Percentiles rank a stretch among this genome's conserved stretches.
phyloP scores from a whole-genome alignment of 2,329 filamentous ascomycete genomes.

The Colletotrichum filicis region DNA sequence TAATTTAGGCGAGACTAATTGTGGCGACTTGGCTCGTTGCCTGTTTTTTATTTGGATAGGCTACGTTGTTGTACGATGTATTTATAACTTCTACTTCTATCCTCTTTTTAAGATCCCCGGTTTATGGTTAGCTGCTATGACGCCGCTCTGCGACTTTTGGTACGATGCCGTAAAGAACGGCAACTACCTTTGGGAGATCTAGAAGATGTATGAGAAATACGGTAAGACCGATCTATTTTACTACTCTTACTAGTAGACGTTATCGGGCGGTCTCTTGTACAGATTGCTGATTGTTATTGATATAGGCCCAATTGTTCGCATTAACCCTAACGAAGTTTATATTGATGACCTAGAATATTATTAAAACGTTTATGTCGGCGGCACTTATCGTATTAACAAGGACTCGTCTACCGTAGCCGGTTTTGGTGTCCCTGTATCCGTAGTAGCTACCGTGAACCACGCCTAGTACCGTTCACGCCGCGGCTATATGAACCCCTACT shows the following conservation, averaged over 20 bases:
- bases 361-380: constrained; percentile 39
- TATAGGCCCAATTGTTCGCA: constrained; percentile 39
- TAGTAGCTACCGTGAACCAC: constrained; percentile 31
- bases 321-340: constrained; percentile 44
- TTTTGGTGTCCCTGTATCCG: constrained; percentile 25
- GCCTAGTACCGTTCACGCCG: constrained; percentile 35
- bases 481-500: constrained; percentile 38
- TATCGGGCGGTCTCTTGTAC: constrained; percentile 5
- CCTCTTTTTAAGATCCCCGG: constrained; percentile 43
- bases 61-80: background rate
- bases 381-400: constrained; percentile 30
- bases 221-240: constrained; percentile 31
- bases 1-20: background rate
- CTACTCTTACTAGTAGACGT: background rate
- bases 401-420: constrained; percentile 10
- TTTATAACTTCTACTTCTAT: constrained; percentile 43
- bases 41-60: background rate
- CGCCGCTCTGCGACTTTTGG: constrained; percentile 42
- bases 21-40: background rate
- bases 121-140: constrained; percentile 42
- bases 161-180: constrained; percentile 40
- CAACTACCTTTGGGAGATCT: constrained; percentile 40
- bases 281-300: constrained; percentile 42
- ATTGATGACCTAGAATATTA: constrained; percentile 41
- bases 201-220: constrained; percentile 43